Percentiles rank a stretch among this genome's conserved stretches.
These are phyloP conservation scores for Sclerotinia glacialis DNA, from an alignment of 2,329 filamentous ascomycete species.

Conservation along the genomic window DNA sequence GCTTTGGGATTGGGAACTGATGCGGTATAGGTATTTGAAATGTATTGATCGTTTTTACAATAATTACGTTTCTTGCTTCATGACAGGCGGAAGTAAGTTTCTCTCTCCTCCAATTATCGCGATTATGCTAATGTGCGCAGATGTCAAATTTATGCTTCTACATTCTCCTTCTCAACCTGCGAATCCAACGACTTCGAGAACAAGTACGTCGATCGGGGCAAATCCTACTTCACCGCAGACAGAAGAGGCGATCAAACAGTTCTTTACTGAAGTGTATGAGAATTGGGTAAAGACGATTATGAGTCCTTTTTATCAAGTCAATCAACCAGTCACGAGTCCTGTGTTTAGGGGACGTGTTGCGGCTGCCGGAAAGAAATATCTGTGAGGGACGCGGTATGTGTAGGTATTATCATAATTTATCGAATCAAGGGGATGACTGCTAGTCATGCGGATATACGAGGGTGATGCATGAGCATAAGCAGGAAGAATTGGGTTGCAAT, in stretches of 20 bases:
- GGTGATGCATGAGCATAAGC: neutral
- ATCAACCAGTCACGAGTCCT: slow-evolving; percentile 81
- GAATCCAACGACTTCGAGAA: slow-evolving; percentile 47
- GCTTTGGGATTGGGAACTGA: slow-evolving; percentile 13
- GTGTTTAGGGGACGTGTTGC: slow-evolving; percentile 80
- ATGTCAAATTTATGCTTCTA: slow-evolving; percentile 90
- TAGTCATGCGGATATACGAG: neutral
- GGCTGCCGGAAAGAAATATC: slow-evolving; percentile 87
- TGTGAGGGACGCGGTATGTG: slow-evolving; percentile 52
- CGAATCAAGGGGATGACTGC: neutral
- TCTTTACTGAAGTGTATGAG: slow-evolving; percentile 94
- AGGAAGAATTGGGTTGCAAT: neutral
- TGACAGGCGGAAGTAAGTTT: slow-evolving; percentile 70
- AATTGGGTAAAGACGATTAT: slow-evolving; percentile 95
- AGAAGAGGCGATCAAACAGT: slow-evolving; percentile 92
- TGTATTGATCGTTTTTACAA: slow-evolving; percentile 96
- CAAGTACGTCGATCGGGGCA: slow-evolving; percentile 69
- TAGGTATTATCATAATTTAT: neutral
- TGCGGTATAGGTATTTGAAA: slow-evolving; percentile 75
- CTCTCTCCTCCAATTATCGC: slow-evolving; percentile 3
- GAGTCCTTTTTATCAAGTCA: slow-evolving; percentile 90
- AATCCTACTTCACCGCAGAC: slow-evolving; percentile 88
- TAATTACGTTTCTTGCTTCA: slow-evolving; percentile 90
- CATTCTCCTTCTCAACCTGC: slow-evolving; percentile 68
- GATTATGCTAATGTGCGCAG: slow-evolving; percentile 28